phyloP scores from a whole-genome alignment of 306 rosid species.

The Rosa lucieae region DNA sequence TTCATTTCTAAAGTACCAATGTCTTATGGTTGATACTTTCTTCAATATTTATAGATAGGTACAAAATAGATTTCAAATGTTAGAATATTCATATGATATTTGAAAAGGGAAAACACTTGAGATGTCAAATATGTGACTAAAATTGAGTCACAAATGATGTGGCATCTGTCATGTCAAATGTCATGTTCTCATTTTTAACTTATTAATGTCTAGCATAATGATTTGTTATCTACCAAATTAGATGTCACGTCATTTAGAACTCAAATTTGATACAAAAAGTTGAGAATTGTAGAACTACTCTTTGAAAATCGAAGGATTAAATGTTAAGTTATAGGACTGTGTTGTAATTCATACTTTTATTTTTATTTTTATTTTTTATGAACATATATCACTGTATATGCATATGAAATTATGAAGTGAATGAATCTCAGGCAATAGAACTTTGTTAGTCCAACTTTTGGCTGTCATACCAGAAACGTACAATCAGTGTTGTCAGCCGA shows the following conservation, averaged over 20 bases:
- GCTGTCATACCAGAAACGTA: neutral
- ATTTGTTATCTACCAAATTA: too few species aligned
- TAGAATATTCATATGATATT: neutral
- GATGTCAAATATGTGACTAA: too few species aligned
- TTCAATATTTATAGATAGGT: too few species aligned
- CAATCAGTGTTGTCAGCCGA: neutral
- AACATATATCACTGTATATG: neutral
- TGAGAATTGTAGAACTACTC: neutral
- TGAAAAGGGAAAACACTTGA: neutral
- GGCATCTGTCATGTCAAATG: too few species aligned
- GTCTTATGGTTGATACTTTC: too few species aligned
- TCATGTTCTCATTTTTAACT: too few species aligned
- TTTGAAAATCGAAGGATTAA: too few species aligned
- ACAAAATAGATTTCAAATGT: neutral
- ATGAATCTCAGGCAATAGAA: neutral
- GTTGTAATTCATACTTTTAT: neutral
- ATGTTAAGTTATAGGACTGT: neutral
- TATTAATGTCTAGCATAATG: too few species aligned
- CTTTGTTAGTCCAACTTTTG: neutral
- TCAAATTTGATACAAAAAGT: neutral
- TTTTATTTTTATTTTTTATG: neutral
- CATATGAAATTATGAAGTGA: neutral
- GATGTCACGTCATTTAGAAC: neutral
- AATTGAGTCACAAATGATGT: too few species aligned
- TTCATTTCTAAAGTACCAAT: too few species aligned